These are phyloP conservation scores for Gamsiella multidivaricata DNA, from an alignment of 192 early-diverging fungal species.

Conservation along the genomic window DNA sequence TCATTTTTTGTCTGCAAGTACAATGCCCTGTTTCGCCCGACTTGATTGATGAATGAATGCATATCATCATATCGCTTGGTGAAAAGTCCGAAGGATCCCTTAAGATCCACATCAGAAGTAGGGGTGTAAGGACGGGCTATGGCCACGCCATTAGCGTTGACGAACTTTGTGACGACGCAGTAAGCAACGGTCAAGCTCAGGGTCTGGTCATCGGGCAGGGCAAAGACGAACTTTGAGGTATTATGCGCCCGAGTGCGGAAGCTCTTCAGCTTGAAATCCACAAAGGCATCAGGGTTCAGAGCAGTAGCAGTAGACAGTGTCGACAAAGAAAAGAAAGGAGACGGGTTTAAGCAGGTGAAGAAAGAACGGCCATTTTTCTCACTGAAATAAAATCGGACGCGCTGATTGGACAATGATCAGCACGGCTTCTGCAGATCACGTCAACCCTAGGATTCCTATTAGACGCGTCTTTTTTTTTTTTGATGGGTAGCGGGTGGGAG, in stretches of 20 bases:
- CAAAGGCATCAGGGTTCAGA: conserved; percentile 57
- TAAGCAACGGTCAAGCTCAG: conserved; percentile 76
- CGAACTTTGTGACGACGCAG: conserved; percentile 80
- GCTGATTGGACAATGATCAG: too few relatives aligned
- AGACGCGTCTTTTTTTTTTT: too few relatives aligned
- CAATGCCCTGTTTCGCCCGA: too few relatives aligned
- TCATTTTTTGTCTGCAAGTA: too few relatives aligned
- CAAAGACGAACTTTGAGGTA: conserved; percentile 23
- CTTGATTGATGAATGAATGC: too few relatives aligned
- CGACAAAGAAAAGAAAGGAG: not conserved
- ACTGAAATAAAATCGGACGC: too few relatives aligned
- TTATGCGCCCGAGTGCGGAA: conserved; percentile 16
- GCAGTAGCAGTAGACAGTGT: conserved; percentile 19
- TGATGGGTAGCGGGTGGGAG: too few relatives aligned
- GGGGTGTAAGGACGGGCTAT: conserved; percentile 84
- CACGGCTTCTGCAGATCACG: too few relatives aligned
- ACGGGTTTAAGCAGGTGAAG: not conserved
- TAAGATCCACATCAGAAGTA: conserved; percentile 58
- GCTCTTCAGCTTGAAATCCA: conserved; percentile 62
- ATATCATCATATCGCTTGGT: conserved; percentile 68
- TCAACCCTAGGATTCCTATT: too few relatives aligned
- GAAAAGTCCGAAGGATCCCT: conserved; percentile 73
- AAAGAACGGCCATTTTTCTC: too few relatives aligned
- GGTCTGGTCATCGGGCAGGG: conserved; percentile 55
- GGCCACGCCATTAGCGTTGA: conserved; percentile 65